Evolutionary conservation across 805 yeast species (phyloP).

Genomic region (Candida xyloterini): DNA sequence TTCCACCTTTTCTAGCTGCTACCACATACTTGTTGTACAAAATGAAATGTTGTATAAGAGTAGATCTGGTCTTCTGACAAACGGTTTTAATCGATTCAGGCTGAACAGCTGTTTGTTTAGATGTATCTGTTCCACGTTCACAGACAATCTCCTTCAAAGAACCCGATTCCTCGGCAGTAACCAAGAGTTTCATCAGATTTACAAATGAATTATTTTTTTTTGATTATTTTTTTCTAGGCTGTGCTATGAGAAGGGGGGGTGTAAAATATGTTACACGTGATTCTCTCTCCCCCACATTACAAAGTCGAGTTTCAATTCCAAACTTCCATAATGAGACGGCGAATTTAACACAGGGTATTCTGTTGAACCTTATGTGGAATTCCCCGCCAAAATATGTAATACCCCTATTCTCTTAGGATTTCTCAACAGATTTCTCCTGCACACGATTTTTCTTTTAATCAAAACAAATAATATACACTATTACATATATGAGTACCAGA

Average conservation of each 20-base stretch:
- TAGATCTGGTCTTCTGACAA: conserved; percentile 29
- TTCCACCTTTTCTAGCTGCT: conserved; percentile 43
- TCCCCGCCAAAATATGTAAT: no score
- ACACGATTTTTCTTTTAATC: conserved; percentile 1
- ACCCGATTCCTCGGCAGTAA: conserved; percentile 66
- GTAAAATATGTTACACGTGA: not conserved
- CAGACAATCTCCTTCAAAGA: conserved; percentile 63
- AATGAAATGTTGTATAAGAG: conserved; percentile 35
- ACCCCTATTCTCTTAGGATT: no score
- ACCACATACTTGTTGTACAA: conserved; percentile 36
- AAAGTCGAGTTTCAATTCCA: no score
- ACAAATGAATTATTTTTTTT: not conserved
- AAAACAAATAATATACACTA: conserved; percentile 8
- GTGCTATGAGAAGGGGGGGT: not conserved
- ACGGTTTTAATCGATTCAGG: conserved; percentile 49
- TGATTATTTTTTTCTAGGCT: conserved; percentile 5
- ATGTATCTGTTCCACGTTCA: conserved; percentile 72
- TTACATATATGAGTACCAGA: conserved; percentile 4
- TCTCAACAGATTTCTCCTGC: not conserved
- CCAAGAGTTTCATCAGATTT: conserved; percentile 55
- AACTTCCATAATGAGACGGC: no score
- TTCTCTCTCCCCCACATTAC: no score
- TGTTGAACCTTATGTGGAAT: no score
- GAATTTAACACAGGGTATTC: no score
- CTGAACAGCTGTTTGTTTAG: conserved; percentile 60